A percentile compares a stretch with the other conserved stretches of the same genome.
Evolutionary conservation across 1,139 yeast species (phyloP).

Genomic region (Saccharomyces hybrid): DNA sequence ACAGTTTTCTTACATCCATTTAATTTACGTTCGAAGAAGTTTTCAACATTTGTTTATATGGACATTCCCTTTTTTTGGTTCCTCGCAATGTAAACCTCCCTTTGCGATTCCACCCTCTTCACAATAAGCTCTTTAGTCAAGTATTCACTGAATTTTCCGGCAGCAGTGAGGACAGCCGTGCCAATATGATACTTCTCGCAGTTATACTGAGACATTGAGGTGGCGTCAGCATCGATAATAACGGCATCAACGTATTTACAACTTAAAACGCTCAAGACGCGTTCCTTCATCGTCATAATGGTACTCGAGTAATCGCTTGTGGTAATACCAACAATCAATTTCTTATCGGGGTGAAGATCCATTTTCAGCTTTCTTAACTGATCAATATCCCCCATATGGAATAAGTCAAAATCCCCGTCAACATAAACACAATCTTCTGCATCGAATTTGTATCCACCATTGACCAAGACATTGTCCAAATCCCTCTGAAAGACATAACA

Average conservation of each 20-base stretch:
- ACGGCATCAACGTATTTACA: slow-evolving; percentile 79
- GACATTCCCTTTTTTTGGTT: slow-evolving; percentile 30
- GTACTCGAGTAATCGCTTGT: slow-evolving; percentile 64
- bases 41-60: neutral
- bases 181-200: slow-evolving; percentile 7
- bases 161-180: slow-evolving; percentile 10
- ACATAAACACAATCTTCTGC: slow-evolving; percentile 43
- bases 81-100: slow-evolving; percentile 30
- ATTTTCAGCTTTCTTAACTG: slow-evolving; percentile 32
- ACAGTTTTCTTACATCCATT: neutral
- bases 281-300: slow-evolving; percentile 79
- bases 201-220: neutral
- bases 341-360: slow-evolving; percentile 29
- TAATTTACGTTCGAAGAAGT: neutral
- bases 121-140: slow-evolving; percentile 30
- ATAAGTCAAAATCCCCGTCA: slow-evolving; percentile 85
- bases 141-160: slow-evolving; percentile 26
- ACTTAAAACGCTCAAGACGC: slow-evolving; percentile 80
- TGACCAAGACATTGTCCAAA: slow-evolving; percentile 20
- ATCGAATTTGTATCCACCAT: slow-evolving; percentile 25
- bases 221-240: slow-evolving; percentile 23
- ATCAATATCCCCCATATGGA: slow-evolving; percentile 88
- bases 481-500: slow-evolving; percentile 46
- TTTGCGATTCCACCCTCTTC: slow-evolving; percentile 25
- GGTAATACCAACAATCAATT: slow-evolving; percentile 60